A percentile compares a stretch with the other conserved stretches of the same genome.
Conservation (phyloP, 1,139 yeast species). For the Lodderomyces orthopsilosis region DNA sequence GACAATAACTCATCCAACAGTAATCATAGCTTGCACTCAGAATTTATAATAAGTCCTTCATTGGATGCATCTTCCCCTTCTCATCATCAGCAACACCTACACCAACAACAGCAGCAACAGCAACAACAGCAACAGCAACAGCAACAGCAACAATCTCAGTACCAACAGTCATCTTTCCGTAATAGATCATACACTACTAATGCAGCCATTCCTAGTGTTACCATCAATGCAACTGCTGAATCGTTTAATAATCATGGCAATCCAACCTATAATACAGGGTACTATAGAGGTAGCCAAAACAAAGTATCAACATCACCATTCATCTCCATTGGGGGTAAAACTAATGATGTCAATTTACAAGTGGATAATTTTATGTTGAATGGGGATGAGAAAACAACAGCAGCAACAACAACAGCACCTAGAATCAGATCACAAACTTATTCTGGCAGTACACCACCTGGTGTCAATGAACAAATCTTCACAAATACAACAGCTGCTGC, state of each 20-base stretch:
- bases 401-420: slow-evolving; percentile 14
- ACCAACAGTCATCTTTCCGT: slow-evolving; percentile 17
- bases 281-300: background rate
- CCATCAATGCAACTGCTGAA: slow-evolving; percentile 9
- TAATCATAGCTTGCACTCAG: slow-evolving; percentile 4
- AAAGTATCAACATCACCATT: slow-evolving; percentile 16
- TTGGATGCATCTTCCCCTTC: slow-evolving; percentile 6
- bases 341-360: slow-evolving; percentile 29
- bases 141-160: slow-evolving; percentile 2
- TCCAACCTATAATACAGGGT: background rate
- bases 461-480: slow-evolving; percentile 18
- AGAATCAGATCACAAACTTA: slow-evolving; percentile 45
- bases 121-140: slow-evolving; percentile 5
- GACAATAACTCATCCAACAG: slow-evolving; percentile 18
- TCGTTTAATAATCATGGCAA: slow-evolving; percentile 1
- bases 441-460: slow-evolving; percentile 39
- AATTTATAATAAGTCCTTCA: slow-evolving; percentile 10
- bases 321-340: slow-evolving; percentile 16
- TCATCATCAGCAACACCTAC: slow-evolving; percentile 5
- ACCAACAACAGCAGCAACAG: slow-evolving; percentile 2
- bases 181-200: slow-evolving; percentile 52
- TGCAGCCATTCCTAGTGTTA: slow-evolving; percentile 28
- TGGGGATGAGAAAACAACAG: slow-evolving; percentile 11
- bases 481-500: slow-evolving; percentile 11
- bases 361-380: slow-evolving; percentile 34